These are phyloP conservation scores for Sugiyamaella sp. DNA, from an alignment of 1,139 yeast genomes.

Conservation along the genomic window DNA sequence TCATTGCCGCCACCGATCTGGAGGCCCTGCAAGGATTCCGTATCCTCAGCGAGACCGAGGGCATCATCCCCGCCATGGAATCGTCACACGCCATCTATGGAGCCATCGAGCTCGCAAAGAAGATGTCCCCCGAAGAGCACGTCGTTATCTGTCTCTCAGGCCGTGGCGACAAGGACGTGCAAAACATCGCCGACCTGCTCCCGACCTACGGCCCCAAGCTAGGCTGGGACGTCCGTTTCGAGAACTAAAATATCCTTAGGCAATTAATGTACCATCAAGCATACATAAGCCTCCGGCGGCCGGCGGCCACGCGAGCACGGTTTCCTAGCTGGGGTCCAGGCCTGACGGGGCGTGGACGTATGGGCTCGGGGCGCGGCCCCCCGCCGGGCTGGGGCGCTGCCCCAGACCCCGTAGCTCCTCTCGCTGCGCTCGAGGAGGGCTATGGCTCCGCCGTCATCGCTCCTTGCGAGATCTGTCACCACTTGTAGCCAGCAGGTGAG, in stretches of 20 bases:
- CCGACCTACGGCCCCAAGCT: conserved; percentile 88
- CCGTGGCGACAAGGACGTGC: conserved; percentile 99
- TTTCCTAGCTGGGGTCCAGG: too few species aligned
- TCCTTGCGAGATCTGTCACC: too few species aligned
- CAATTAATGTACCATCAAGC: background rate
- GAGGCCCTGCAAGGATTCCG: conserved; percentile 91
- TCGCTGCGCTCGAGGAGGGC: background rate
- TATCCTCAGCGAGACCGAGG: conserved; percentile 87
- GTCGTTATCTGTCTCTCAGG: conserved; percentile 90
- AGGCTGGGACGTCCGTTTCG: conserved; percentile 95
- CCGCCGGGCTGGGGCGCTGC: background rate
- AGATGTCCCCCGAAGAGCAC: conserved; percentile 75
- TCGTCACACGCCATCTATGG: conserved; percentile 96
- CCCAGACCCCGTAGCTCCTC: background rate
- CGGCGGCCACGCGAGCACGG: too few species aligned
- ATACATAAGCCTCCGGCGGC: too few species aligned
- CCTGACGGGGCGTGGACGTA: too few species aligned
- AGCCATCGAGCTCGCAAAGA: conserved; percentile 86
- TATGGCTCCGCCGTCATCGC: too few species aligned
- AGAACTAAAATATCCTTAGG: conserved; percentile 17
- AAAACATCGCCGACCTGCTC: conserved; percentile 91
- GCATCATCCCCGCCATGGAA: conserved; percentile 97
- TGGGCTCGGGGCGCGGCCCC: too few species aligned
- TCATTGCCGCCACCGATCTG: conserved; percentile 90
- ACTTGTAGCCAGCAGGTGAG: too few species aligned